Conservation (phyloP, 495 filamentous ascomycete species). For the Hypoxylon trugodes region DNA sequence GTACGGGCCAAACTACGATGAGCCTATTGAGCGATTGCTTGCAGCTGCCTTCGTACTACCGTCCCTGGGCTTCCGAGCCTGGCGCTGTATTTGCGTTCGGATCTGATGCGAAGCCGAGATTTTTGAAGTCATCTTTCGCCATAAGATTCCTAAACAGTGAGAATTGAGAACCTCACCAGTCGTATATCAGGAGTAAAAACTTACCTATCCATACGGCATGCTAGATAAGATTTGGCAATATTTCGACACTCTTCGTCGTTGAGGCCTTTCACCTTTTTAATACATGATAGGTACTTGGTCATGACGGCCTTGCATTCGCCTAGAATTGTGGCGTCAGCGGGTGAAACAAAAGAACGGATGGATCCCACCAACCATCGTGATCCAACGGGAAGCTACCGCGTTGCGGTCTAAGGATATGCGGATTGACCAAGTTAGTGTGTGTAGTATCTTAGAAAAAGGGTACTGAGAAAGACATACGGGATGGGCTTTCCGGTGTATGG, state of each 20-base stretch:
- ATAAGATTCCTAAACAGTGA: conserved; percentile 78
- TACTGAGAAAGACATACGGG: conserved; percentile 66
- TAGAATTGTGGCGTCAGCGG: conserved; percentile 42
- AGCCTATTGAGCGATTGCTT: background rate
- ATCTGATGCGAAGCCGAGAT: conserved; percentile 78
- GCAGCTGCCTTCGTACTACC: background rate
- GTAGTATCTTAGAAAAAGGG: conserved; percentile 15
- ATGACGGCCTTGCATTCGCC: conserved; percentile 95
- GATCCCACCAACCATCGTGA: conserved; percentile 75
- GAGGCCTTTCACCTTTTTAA: conserved; percentile 79
- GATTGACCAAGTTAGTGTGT: conserved; percentile 5
- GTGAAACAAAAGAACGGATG: conserved; percentile 12
- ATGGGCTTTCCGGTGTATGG: conserved; percentile 74
- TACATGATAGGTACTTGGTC: conserved; percentile 80
- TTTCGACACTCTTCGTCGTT: conserved; percentile 87
- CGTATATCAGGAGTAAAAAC: conserved; percentile 33
- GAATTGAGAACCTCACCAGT: conserved; percentile 4
- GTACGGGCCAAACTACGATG: no score
- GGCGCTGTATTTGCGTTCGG: conserved; percentile 46
- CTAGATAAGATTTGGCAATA: conserved; percentile 85
- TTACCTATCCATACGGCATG: conserved; percentile 94
- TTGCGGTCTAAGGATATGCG: conserved; percentile 70
- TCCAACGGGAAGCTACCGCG: conserved; percentile 96
- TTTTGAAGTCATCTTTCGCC: conserved; percentile 92
- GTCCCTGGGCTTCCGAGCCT: conserved; percentile 18